A percentile compares a stretch with the other conserved stretches of the same genome.
phyloP scores from a whole-genome alignment of 345 rosid genomes.

The Euphorbia peplus region DNA sequence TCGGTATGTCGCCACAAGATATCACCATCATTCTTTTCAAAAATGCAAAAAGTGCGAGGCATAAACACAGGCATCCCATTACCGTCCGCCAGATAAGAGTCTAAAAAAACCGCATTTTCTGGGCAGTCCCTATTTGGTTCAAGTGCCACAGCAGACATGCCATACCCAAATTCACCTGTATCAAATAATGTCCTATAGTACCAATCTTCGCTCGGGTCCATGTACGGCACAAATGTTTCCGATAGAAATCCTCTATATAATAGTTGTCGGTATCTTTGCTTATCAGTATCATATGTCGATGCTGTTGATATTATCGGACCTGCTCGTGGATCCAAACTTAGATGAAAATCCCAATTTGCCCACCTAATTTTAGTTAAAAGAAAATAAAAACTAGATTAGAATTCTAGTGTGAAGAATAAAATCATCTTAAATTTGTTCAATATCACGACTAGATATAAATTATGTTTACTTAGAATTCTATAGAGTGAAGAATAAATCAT shows the following conservation, averaged over 20 bases:
- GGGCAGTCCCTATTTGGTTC: slow-evolving; percentile 20
- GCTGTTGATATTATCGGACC: slow-evolving; percentile 20
- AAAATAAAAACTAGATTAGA: too few species aligned
- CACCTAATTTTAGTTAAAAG: slow-evolving; percentile 11
- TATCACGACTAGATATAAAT: too few species aligned
- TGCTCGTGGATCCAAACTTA: slow-evolving; percentile 20
- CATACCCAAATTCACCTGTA: slow-evolving; percentile 24
- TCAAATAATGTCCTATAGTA: slow-evolving; percentile 19
- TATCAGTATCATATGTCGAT: slow-evolving; percentile 21
- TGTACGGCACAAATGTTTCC: slow-evolving; percentile 22
- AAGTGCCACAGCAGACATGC: slow-evolving; percentile 7
- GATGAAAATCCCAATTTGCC: slow-evolving; percentile 25
- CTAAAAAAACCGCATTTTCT: slow-evolving; percentile 21
- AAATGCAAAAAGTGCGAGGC: slow-evolving; percentile 13
- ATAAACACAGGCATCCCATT: slow-evolving; percentile 11
- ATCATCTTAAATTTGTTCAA: too few species aligned
- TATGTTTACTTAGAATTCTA: too few species aligned
- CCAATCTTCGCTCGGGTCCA: slow-evolving; percentile 25
- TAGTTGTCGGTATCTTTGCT: slow-evolving; percentile 9
- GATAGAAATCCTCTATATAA: slow-evolving; percentile 21
- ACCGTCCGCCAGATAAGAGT: slow-evolving; percentile 10
- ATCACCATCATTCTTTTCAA: slow-evolving; percentile 19
- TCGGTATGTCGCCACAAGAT: slow-evolving; percentile 27
- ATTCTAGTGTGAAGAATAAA: too few species aligned
- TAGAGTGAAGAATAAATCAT: too few species aligned